Conservation (phyloP, 768 basidiomycete genomes). For the Lactifluus volemus region DNA sequence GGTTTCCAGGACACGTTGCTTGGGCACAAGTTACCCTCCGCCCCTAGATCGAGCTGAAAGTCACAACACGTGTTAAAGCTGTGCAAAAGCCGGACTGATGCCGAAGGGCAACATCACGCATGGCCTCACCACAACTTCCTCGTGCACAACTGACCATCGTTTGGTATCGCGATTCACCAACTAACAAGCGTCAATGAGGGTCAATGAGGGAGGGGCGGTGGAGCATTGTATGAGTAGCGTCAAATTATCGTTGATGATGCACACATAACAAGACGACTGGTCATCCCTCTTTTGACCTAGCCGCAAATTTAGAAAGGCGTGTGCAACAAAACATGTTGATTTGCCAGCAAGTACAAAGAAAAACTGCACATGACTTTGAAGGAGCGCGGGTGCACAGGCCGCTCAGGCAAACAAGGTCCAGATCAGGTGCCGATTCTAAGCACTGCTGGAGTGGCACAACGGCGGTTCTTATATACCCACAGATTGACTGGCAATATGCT, state of each 20-base stretch:
- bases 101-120: constrained; percentile 17
- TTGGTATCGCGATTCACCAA: constrained; percentile 4
- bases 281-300: constrained; percentile 15
- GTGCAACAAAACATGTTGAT: neutral
- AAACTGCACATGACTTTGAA: constrained; percentile 5
- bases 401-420: neutral
- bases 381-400: neutral
- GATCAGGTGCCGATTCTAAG: neutral
- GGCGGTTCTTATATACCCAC: constrained; percentile 1
- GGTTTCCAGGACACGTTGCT: constrained; percentile 8
- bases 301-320: neutral
- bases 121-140: neutral
- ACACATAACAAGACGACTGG: neutral
- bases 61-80: constrained; percentile 12
- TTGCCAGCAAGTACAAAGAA: constrained; percentile 12
- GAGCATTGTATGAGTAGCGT: neutral
- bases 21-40: constrained; percentile 3
- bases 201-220: neutral
- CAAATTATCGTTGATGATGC: neutral
- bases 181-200: neutral
- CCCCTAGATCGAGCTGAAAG: constrained; percentile 9
- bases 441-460: neutral
- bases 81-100: constrained; percentile 4
- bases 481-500: constrained; percentile 11
- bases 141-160: neutral